phyloP scores from a whole-genome alignment of 176 grass and related monocot genomes.

The Saccharum spontaneum region DNA sequence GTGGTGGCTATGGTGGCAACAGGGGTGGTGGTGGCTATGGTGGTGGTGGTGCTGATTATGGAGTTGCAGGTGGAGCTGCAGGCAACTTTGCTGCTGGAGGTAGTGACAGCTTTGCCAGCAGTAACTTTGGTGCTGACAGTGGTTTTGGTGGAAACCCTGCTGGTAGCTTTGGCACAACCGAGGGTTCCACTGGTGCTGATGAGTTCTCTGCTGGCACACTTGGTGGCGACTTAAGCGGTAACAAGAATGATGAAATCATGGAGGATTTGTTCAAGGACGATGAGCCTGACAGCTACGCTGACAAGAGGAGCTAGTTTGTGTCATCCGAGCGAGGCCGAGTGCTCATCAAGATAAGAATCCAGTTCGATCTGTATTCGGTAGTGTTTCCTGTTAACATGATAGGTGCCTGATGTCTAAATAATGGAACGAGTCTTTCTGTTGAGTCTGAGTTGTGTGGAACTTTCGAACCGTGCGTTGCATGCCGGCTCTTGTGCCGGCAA shows the following conservation, averaged over 20 bases:
- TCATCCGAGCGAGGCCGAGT: neutral
- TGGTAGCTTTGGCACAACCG: conserved; percentile 13
- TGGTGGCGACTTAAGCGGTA: neutral
- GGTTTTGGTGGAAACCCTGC: conserved; percentile 24
- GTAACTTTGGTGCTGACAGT: conserved; percentile 21
- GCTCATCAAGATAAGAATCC: conserved; percentile 1
- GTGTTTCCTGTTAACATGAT: neutral
- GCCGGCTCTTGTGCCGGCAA: neutral
- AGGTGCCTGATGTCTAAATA: conserved; percentile 24
- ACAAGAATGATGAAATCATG: conserved; percentile 39
- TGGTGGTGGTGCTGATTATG: conserved; percentile 1
- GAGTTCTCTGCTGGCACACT: conserved; percentile 7
- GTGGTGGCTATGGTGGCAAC: neutral
- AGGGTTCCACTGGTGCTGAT: neutral
- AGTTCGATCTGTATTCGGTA: neutral
- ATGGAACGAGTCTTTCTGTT: neutral
- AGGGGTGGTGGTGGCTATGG: conserved; percentile 24
- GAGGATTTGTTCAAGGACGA: conserved; percentile 25
- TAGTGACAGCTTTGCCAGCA: neutral
- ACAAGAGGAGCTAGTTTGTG: conserved; percentile 30
- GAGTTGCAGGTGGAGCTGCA: neutral
- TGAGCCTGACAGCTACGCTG: conserved; percentile 23
- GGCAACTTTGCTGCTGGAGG: conserved; percentile 15
- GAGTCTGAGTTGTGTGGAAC: neutral
- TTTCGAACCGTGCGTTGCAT: neutral